Conservation (phyloP, 2,329 filamentous ascomycete genomes). For the Trichoderma aggressivum region DNA sequence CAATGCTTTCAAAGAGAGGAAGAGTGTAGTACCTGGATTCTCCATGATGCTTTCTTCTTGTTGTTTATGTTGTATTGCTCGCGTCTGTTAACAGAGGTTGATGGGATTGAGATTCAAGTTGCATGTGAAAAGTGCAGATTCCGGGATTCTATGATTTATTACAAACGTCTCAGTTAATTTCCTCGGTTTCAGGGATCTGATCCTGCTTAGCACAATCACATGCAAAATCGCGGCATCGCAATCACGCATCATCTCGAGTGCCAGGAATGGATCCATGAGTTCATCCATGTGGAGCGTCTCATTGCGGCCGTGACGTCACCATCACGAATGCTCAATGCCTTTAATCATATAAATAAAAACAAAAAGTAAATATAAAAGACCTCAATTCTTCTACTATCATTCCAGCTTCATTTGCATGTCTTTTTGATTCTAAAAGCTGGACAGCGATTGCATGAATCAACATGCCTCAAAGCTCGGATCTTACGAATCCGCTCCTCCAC, state of each 20-base stretch:
- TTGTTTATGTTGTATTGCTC: not conserved
- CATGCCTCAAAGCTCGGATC: constrained; percentile 3
- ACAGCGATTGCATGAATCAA: not conserved
- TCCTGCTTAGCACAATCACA: constrained; percentile 11
- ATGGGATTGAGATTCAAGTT: not conserved
- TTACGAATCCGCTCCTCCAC: constrained; percentile 43
- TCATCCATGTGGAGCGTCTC: constrained; percentile 16
- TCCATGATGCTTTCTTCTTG: constrained; percentile 34
- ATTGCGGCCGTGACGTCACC: constrained; percentile 29
- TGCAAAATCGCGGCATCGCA: constrained; percentile 1
- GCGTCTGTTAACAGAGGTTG: not conserved
- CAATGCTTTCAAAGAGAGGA: not conserved
- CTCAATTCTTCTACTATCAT: not conserved
- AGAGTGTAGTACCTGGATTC: constrained; percentile 37
- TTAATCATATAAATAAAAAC: no score
- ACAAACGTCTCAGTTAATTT: not conserved
- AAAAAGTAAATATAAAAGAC: not conserved
- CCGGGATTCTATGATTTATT: not conserved
- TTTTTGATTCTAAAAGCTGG: not conserved
- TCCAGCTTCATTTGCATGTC: not conserved
- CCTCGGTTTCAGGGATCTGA: not conserved
- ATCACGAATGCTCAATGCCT: constrained; percentile 1
- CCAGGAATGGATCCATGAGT: constrained; percentile 2
- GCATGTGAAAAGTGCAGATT: not conserved
- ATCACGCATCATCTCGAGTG: not conserved